Base-by-base conservation (phyloP, 305 asterid genomes). In the Withania somnifera region DNA sequence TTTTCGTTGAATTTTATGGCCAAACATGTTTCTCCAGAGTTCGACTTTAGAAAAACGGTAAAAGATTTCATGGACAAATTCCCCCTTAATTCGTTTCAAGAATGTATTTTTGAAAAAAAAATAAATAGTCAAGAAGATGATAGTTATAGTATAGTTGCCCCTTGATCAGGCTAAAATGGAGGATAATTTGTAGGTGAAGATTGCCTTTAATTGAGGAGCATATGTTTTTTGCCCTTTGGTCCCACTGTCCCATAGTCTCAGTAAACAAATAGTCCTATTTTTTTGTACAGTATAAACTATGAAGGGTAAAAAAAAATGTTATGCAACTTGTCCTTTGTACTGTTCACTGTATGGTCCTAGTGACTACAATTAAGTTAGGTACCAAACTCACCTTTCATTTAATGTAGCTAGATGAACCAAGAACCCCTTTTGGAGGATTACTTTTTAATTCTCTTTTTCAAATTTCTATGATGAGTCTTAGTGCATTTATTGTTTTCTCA, bases 161-260 rank as follows among this genome's bases (percentile, higher is more conserved):
- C 67, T 76, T 66, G 79, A 82, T 85, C 82, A 86, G 90, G 90
- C 85, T 63, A 60, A 34, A 56, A 80, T 83, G 88, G 82, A 67
- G 81, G 81, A 66, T 81, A n/a, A 28, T 58, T 30, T 76, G 42
- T 32, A 5, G 13, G 57, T 71, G 85, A 58, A 57, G 78, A 66
- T 40, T 83, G 83, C 78, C 82, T 83, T 67, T 60, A 42, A 50
- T 78, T 34, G 79, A 71, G 69, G 78, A 7, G 63, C 51, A 34
- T 24, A 60, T 26, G 45, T 75, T 82, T 38, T 81, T 75, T 26
- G 17, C 67, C 69, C n/a, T 28, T 14, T 66, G 86, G 45, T 77
- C 87, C 86, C 56, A 80, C 60, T n/a, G 42, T 34, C 57, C n/a
- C n/a, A 4, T 34, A 10, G 82, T 42, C 24, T 56, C 36, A 56